Evolutionary conservation across 306 rosid genomes (phyloP), one percentile per base, ranked within the genome.

Genomic region (Psophocarpus tetragonolobus): DNA sequence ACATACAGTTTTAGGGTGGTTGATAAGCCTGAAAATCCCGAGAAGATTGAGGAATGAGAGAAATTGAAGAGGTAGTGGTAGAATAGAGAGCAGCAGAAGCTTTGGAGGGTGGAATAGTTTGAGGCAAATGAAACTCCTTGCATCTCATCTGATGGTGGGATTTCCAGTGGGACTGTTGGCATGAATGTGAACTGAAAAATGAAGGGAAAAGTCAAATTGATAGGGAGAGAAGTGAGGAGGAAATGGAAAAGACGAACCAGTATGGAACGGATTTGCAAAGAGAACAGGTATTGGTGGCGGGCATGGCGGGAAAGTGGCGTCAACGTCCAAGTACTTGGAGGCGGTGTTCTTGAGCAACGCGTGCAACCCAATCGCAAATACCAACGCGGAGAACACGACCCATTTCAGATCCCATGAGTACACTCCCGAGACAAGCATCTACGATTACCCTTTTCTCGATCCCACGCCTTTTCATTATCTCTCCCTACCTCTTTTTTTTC

Each of bases 221-320:
- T n/a, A n/a, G n/a, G n/a, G n/a, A n/a, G n/a, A n/a, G n/a, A n/a
- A n/a, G n/a, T n/a, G n/a, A n/a, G n/a, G n/a, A n/a, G n/a, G n/a
- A n/a, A n/a, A n/a, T 47, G 53, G n/a, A 47, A 47, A 2, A 18
- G 11, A 20, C 27, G 29, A 53, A 53, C 60, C 97, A 93, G 80
- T 93, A 93, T 66, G 85, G 87, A n/a, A 89, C 87, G 44, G 89
- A 84, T 78, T 93, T 93, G 84, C 97, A 93, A 64, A 94, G 88
- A 0, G 97, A 89, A 70, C 97, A 93, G 81, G 81, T 84, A 80
- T 88, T 89, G 41, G 69, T 29, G 44, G 69, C 86, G 60, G 39
- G 88, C 91, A 92, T 87, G 71, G 70, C 12, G 50, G n/a, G 71
- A 92, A 92, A 87, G 78, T 86, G 74, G 96, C 91, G 87, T 85